Percentiles rank a stretch among this genome's conserved stretches.
phyloP scores from a whole-genome alignment of 1,284 basidiomycete species.

The Melampsora americana region DNA sequence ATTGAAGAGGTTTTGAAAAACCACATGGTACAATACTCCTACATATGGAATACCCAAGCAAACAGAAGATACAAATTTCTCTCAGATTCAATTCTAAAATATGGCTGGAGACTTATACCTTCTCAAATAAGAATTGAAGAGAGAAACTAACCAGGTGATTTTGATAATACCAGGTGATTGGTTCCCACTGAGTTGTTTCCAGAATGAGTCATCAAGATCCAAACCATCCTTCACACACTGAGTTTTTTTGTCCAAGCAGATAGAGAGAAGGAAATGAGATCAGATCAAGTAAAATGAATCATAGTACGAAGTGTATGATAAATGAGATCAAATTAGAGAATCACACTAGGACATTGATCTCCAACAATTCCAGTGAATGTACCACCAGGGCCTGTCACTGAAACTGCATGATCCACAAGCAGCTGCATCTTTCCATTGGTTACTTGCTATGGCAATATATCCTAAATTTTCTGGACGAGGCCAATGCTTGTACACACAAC shows the following conservation, averaged over 20 bases:
- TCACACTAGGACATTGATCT: slow-evolving; percentile 24
- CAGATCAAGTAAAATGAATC: neutral
- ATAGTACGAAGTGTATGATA: neutral
- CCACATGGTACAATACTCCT: slow-evolving; percentile 28
- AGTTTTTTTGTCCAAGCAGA: too few relatives aligned
- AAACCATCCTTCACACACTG: slow-evolving; percentile 13
- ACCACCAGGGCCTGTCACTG: neutral
- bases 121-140: too few relatives aligned
- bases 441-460: slow-evolving; percentile 1
- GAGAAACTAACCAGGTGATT: slow-evolving; percentile 12
- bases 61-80: too few relatives aligned
- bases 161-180: neutral
- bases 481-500: slow-evolving; percentile 15
- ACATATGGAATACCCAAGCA: too few relatives aligned
- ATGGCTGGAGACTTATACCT: too few relatives aligned
- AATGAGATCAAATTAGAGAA: slow-evolving; percentile 1
- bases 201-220: slow-evolving; percentile 14
- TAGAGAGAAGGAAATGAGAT: too few relatives aligned
- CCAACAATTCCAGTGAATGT: neutral
- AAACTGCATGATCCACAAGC: slow-evolving; percentile 22
- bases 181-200: slow-evolving; percentile 6
- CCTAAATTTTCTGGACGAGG: slow-evolving; percentile 13
- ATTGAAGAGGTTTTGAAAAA: neutral
- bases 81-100: too few relatives aligned
- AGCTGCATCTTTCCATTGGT: slow-evolving; percentile 11